phyloP scores from a whole-genome alignment of 164 flowering plant genomes.

The Tetracentron sinense region DNA sequence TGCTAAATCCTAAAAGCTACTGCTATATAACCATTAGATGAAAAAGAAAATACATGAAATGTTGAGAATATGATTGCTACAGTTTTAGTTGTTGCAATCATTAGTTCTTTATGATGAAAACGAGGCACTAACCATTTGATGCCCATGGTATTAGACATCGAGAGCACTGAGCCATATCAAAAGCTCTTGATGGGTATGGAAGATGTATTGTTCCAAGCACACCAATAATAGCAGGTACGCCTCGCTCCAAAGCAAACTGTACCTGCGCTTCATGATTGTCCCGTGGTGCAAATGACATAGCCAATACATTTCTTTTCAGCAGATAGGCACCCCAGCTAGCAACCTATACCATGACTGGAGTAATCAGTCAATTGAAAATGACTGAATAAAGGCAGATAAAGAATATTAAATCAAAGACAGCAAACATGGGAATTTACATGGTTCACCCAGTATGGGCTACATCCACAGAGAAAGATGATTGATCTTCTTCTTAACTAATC shows the following conservation, averaged over 20 bases:
- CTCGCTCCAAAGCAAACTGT: constrained; percentile 92
- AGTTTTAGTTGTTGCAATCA: neutral
- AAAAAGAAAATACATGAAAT: neutral
- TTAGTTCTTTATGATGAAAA: neutral
- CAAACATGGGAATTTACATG: too few species aligned
- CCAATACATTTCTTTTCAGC: constrained; percentile 76
- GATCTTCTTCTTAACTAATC: too few species aligned
- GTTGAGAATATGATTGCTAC: neutral
- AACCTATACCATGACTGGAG: constrained; percentile 42
- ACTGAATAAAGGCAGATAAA: neutral
- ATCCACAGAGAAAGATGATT: neutral
- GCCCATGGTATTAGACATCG: constrained; percentile 90
- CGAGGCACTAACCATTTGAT: constrained; percentile 49
- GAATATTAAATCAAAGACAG: too few species aligned
- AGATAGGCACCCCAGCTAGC: constrained; percentile 97
- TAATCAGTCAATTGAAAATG: constrained; percentile 17
- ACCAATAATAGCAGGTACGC: constrained; percentile 90
- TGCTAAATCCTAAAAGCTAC: neutral
- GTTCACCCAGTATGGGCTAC: too few species aligned
- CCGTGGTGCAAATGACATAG: constrained; percentile 94
- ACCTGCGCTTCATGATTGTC: constrained; percentile 96
- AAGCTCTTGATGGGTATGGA: constrained; percentile 88
- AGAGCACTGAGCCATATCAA: constrained; percentile 98
- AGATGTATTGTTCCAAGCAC: constrained; percentile 80
- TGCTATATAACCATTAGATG: neutral